Evolutionary conservation across 148 eudicot species (phyloP).

Genomic region (Tetragonia tetragonoides): DNA sequence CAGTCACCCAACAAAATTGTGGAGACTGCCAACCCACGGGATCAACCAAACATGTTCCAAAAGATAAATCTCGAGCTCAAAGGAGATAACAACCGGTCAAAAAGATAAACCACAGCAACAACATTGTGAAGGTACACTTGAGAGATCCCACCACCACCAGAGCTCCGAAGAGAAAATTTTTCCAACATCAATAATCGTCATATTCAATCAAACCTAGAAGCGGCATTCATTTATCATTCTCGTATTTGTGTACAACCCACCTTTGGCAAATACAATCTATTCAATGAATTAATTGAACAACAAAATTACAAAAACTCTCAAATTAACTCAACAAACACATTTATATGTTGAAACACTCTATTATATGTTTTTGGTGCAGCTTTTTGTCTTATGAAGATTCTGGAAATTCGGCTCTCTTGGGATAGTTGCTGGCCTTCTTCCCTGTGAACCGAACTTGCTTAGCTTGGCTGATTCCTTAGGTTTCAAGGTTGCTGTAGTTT

Average conservation of each 20-base stretch:
- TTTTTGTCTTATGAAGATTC: conserved; percentile 31
- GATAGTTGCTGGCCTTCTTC: conserved; percentile 35
- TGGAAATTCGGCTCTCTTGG: conserved; percentile 50
- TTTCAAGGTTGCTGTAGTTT: conserved; percentile 24
- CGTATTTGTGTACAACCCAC: neutral
- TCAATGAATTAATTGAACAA: conserved; percentile 58
- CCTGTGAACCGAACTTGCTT: conserved; percentile 23
- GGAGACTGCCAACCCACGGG: no score
- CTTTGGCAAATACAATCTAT: conserved; percentile 16
- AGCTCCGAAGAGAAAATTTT: no score
- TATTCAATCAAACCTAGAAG: neutral
- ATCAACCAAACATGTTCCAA: no score
- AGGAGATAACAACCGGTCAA: no score
- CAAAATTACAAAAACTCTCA: neutral
- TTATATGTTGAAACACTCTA: neutral
- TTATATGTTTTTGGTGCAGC: conserved; percentile 36
- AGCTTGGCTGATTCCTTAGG: conserved; percentile 22
- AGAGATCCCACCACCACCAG: no score
- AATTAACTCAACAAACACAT: neutral
- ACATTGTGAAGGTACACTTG: no score
- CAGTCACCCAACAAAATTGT: no score
- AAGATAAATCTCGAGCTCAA: no score
- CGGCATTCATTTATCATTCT: neutral
- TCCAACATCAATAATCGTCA: no score
- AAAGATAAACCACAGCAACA: no score